Evolutionary conservation across 768 basidiomycete genomes (phyloP).

Genomic region (Lactifluus piperatus): DNA sequence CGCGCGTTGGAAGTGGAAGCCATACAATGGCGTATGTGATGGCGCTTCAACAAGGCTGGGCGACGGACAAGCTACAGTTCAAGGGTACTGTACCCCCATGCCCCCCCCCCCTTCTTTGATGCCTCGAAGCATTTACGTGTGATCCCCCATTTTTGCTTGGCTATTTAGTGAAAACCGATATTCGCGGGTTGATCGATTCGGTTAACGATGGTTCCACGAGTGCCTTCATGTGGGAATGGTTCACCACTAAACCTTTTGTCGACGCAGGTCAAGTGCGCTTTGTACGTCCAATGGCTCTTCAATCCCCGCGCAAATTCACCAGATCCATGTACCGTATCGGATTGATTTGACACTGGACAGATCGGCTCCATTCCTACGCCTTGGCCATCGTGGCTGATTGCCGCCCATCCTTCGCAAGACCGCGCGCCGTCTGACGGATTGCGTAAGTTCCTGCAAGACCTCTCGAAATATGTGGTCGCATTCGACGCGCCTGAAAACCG

Average conservation of each 20-base stretch:
- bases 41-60: conserved; percentile 84
- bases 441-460: conserved; percentile 47
- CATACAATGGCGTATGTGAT: conserved; percentile 96
- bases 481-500: conserved; percentile 59
- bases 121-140: not conserved
- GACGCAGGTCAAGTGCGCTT: conserved; percentile 77
- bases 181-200: conserved; percentile 71
- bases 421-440: conserved; percentile 46
- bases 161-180: conserved; percentile 67
- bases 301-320: not conserved
- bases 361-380: conserved; percentile 85
- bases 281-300: conserved; percentile 39
- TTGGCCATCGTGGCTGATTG: conserved; percentile 97
- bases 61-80: conserved; percentile 52
- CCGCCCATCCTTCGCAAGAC: conserved; percentile 61
- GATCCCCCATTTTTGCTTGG: not conserved
- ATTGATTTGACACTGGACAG: conserved; percentile 31
- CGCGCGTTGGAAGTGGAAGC: conserved; percentile 80
- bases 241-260: conserved; percentile 73
- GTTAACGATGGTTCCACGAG: conserved; percentile 86
- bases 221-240: conserved; percentile 96
- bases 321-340: too few relatives aligned
- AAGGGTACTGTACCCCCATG: too few relatives aligned
- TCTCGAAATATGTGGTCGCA: conserved; percentile 54
- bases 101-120: too few relatives aligned